Evolutionary conservation across 2,329 filamentous ascomycete genomes (phyloP), one percentile per base, ranked within the genome.

Genomic region (Diaporthe amygdali): DNA sequence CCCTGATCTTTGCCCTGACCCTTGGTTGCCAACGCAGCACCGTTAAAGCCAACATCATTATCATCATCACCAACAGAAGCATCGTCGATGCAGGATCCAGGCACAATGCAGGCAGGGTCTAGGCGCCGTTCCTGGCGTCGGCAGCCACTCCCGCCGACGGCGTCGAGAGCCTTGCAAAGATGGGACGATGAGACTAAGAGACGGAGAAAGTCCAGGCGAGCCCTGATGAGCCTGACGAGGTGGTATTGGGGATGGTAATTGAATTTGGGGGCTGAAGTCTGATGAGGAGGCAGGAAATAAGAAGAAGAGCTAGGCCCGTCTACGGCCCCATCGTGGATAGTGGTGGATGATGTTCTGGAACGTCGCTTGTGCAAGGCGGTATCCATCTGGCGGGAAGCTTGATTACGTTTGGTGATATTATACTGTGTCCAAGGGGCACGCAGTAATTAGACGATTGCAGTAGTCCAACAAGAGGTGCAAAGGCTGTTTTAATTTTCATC

Each of bases 121-220:
- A 30, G 32, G 44, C 37, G 17, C 30, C 30, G 30, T 49, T 32
- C 22, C 30, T 49, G 30, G 44, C 41, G 59, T 27, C 44, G 59
- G 44, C 59, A 64, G 59, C 59, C 59, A 64, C 59, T 64, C 59
- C 59, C 59, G 59, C 59, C 44, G 59, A 64, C 59, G 59, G 59
- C 59, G 27, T 59, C 37, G n/a, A 64, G 44, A 49, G 22, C 20
- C 14, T 14, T 25, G 17, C 56, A 30, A 17, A 32, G 9, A 46
- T 32, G 56, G 56, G 27, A 64, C 44, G 59, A 37, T 1, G n/a
- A n/a, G n/a, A n/a, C n/a, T n/a, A n/a, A n/a, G n/a, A n/a, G n/a
- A n/a, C n/a, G n/a, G n/a, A n/a, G n/a, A n/a, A n/a, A n/a, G n/a
- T n/a, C n/a, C 6, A 25, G 27, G 44, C 37, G 10, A 39, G 37